These are phyloP conservation scores for Vachellia collinsii DNA, from an alignment of 306 rosid genomes.

Conservation along the genomic window DNA sequence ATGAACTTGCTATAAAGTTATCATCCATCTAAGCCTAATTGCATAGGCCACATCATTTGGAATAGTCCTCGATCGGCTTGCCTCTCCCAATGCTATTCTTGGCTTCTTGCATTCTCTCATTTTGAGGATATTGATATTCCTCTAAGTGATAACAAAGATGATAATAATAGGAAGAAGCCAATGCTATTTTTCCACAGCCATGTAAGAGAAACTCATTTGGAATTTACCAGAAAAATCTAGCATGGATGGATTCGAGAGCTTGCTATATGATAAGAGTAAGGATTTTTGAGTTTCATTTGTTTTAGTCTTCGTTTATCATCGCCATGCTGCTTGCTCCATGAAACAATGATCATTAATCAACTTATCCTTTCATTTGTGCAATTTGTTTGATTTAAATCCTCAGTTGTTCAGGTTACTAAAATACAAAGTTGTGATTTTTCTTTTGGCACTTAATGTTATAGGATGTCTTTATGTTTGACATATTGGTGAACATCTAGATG, in stretches of 20 bases:
- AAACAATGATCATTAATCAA: conserved; percentile 4
- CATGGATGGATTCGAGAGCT: conserved; percentile 6
- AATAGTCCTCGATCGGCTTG: conserved; percentile 19
- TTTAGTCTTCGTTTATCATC: conserved; percentile 27
- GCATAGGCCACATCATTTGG: conserved; percentile 46
- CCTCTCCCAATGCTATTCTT: conserved; percentile 39
- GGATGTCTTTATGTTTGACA: conserved; percentile 8
- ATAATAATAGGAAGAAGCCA: conserved; percentile 9
- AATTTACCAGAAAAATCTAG: conserved; percentile 30
- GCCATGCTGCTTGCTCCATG: conserved; percentile 33
- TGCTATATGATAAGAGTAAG: conserved; percentile 34
- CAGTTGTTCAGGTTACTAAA: conserved; percentile 23
- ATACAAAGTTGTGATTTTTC: background rate
- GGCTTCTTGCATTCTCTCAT: conserved; percentile 30
- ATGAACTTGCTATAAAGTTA: conserved; percentile 43
- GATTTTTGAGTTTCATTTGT: conserved; percentile 25
- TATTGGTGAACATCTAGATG: conserved; percentile 4
- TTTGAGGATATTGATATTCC: background rate
- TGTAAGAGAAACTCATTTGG: conserved; percentile 29
- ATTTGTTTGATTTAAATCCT: background rate
- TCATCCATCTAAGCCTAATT: conserved; percentile 33
- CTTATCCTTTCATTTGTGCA: conserved; percentile 12
- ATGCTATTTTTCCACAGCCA: conserved; percentile 27
- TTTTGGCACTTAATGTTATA: conserved; percentile 23
- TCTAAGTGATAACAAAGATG: conserved; percentile 15